These are phyloP conservation scores for Phylloporus arenicola DNA, from an alignment of 768 basidiomycete genomes.

Conservation along the genomic window DNA sequence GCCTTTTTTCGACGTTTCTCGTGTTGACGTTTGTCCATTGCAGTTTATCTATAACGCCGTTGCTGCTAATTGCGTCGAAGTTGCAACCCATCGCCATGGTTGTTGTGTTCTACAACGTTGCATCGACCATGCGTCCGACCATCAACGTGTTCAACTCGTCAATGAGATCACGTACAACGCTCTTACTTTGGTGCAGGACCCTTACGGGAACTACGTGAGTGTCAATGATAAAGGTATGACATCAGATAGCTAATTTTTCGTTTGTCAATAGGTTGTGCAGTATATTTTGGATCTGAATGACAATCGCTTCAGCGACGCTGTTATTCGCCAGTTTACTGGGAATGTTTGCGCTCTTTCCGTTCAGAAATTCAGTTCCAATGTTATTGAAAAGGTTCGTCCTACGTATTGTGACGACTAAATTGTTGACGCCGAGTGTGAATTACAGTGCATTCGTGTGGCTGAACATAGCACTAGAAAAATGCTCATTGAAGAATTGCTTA, in stretches of 20 bases:
- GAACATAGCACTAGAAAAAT: slow-evolving; percentile 92
- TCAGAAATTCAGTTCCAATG: slow-evolving; percentile 99
- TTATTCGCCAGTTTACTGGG: slow-evolving; percentile 95
- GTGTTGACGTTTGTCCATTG: background rate
- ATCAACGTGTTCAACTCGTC: slow-evolving; percentile 92
- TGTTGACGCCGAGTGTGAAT: background rate
- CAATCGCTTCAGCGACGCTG: slow-evolving; percentile 94
- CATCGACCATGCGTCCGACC: slow-evolving; percentile 96
- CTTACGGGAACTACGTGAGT: slow-evolving; percentile 86
- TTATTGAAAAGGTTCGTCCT: slow-evolving; percentile 80
- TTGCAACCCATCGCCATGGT: slow-evolving; percentile 95
- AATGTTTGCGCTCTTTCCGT: slow-evolving; percentile 97
- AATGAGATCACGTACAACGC: slow-evolving; percentile 99
- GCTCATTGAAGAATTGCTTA: slow-evolving; percentile 91
- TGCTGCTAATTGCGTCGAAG: slow-evolving; percentile 97
- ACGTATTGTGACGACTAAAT: background rate
- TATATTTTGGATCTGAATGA: slow-evolving; percentile 98
- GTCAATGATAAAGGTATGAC: background rate
- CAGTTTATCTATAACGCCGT: slow-evolving; percentile 99
- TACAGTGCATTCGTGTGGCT: slow-evolving; percentile 82
- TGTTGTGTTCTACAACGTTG: slow-evolving; percentile 98
- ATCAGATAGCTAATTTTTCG: background rate
- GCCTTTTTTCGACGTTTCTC: background rate
- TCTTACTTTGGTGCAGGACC: slow-evolving; percentile 95
- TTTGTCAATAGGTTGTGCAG: slow-evolving; percentile 73